Evolutionary conservation across 768 basidiomycete genomes (phyloP).

Genomic region (Inosperma sp.): DNA sequence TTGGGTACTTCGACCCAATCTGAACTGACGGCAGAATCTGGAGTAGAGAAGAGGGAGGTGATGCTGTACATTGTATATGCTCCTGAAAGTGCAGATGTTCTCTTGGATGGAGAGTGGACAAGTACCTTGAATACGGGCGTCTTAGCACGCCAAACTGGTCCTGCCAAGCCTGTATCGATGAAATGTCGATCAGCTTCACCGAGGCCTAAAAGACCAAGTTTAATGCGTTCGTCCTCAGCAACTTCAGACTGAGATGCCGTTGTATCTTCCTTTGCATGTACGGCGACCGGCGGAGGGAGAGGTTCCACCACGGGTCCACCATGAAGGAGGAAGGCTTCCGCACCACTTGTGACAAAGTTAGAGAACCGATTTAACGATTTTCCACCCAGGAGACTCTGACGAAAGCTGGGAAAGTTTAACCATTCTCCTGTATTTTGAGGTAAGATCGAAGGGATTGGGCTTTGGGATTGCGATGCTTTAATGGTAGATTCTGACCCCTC

Average conservation of each 20-base stretch:
- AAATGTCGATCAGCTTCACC: slow-evolving; percentile 66
- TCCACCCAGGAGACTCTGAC: slow-evolving; percentile 67
- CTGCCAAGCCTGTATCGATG: slow-evolving; percentile 61
- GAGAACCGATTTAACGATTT: slow-evolving; percentile 83
- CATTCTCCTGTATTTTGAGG: slow-evolving; percentile 74
- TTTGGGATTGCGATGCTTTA: slow-evolving; percentile 32
- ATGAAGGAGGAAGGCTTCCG: slow-evolving; percentile 77
- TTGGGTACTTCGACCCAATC: slow-evolving; percentile 26
- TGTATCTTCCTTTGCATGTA: slow-evolving; percentile 30
- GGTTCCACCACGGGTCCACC: slow-evolving; percentile 39
- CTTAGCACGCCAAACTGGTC: slow-evolving; percentile 72
- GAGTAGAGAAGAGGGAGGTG: slow-evolving; percentile 61
- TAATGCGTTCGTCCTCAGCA: slow-evolving; percentile 40
- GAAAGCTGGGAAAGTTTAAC: slow-evolving; percentile 55
- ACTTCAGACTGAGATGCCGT: slow-evolving; percentile 30
- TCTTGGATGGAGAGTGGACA: slow-evolving; percentile 79
- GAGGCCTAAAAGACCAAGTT: slow-evolving; percentile 37
- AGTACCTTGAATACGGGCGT: slow-evolving; percentile 67
- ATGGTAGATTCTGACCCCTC: slow-evolving; percentile 30
- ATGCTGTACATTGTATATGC: slow-evolving; percentile 74
- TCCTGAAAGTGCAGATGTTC: slow-evolving; percentile 58
- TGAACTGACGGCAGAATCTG: slow-evolving; percentile 7
- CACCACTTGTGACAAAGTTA: slow-evolving; percentile 79
- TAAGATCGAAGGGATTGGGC: slow-evolving; percentile 40
- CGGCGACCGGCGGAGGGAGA: not conserved